These are phyloP conservation scores for Acaromyces ingoldii DNA, from an alignment of 1,284 basidiomycete genomes.

Conservation along the genomic window DNA sequence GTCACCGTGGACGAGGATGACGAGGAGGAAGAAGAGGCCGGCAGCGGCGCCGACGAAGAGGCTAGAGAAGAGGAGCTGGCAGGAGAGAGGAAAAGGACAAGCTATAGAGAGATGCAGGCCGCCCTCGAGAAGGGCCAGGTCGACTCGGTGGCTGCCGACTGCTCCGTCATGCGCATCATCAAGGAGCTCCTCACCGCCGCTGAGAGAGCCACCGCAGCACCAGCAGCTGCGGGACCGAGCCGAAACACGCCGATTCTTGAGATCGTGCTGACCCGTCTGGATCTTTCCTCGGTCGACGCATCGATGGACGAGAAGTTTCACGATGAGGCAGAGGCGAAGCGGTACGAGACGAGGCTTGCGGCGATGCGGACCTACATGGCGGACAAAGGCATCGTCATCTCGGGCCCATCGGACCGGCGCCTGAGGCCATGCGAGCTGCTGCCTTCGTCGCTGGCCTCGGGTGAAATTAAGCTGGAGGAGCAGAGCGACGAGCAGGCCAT, in stretches of 20 bases:
- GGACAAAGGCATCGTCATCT: slow-evolving; percentile 13
- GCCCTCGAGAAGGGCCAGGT: slow-evolving; percentile 11
- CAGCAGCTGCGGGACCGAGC: too few species aligned
- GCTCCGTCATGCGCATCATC: slow-evolving; percentile 21
- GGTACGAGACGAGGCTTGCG: slow-evolving; percentile 21
- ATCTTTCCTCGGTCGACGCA: slow-evolving; percentile 7
- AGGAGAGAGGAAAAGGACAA: slow-evolving; percentile 2
- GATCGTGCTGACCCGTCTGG: slow-evolving; percentile 25
- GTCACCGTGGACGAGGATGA: slow-evolving; percentile 18
- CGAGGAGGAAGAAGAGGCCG: slow-evolving; percentile 4
- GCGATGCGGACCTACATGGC: slow-evolving; percentile 17
- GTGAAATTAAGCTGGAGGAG: not conserved
- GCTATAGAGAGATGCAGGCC: not conserved
- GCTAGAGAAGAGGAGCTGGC: not conserved
- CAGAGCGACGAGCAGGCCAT: too few species aligned
- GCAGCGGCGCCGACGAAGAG: not conserved
- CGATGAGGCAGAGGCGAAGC: slow-evolving; percentile 19
- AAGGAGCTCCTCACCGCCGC: slow-evolving; percentile 22
- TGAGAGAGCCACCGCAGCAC: slow-evolving; percentile 13
- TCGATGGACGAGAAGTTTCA: slow-evolving; percentile 14
- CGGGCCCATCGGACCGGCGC: slow-evolving; percentile 11
- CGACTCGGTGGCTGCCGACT: slow-evolving; percentile 22
- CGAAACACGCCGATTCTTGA: slow-evolving; percentile 19
- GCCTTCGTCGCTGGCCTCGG: not conserved
- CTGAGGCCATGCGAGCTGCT: not conserved